Evolutionary conservation across 163 green algal species (phyloP), one percentile per base, ranked within the genome.

Genomic region (Chlorella variabilis): DNA sequence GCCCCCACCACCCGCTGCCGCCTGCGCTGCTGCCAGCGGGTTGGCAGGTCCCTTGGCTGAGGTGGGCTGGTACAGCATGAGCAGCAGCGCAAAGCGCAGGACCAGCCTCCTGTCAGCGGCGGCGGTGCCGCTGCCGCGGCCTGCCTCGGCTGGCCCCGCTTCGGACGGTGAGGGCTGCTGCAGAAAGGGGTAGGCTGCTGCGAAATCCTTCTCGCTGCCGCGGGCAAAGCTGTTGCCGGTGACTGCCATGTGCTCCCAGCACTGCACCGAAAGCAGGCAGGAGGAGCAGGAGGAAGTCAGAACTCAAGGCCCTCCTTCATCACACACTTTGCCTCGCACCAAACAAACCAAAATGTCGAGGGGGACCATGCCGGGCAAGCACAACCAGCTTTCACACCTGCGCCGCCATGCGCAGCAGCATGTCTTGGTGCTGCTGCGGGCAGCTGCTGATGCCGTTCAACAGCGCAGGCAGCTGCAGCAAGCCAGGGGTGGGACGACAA

Each of bases 401-500:
- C 0, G 87, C 62, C 0, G 89, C 91, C 75, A 95, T 83, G 29
- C 94, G 89, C 69, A 97, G 86, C 36, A 91, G 78, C n/a, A 96
- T 94, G 18, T 84, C 79, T 21, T 84, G 85, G 48, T 98, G 95
- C 84, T 93, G 88, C 17, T 62, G 6, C 8, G 91, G 71, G 1
- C 91, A 88, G 0, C 13, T 33, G 4, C 78, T 77, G 9, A 98
- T 71, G 33, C 90, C 91, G 2, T 59, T 4, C 29, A 98, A 82
- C 78, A 98, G 87, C 62, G 84, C 39, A 7, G 86, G 59, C 33
- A 95, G 81, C 92, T 96, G 88, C 65, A 56, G 4, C 11, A 6
- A 51, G 39, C 20, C 71, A 11, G 23, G n/a, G 17, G 13, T 27
- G 27, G 15, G 8, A 6, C 29, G 33, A 54, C 45, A 63, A 21